Evolutionary conservation across 2,329 filamentous ascomycete species (phyloP).

Genomic region (Cryoendolithus antarcticus): DNA sequence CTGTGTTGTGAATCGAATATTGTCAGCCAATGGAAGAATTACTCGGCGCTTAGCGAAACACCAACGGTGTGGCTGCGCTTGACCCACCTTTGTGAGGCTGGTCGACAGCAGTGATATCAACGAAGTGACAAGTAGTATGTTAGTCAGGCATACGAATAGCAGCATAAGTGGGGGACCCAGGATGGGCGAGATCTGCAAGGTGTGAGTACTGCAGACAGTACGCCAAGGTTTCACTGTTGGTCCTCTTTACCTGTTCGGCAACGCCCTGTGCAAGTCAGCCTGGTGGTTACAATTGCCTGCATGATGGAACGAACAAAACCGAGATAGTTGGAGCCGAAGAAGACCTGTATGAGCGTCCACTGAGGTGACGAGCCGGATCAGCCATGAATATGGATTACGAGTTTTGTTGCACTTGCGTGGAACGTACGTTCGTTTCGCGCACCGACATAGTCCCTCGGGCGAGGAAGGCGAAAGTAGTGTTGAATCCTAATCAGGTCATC

Average conservation of each 20-base stretch:
- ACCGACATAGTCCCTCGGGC: slow-evolving; percentile 18
- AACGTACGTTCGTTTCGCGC: no score
- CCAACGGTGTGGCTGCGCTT: slow-evolving; percentile 11
- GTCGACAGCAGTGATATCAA: slow-evolving; percentile 69
- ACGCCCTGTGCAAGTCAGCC: slow-evolving; percentile 26
- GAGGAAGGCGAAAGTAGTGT: slow-evolving; percentile 73
- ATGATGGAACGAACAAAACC: slow-evolving; percentile 48
- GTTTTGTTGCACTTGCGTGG: no score
- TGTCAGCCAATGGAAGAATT: slow-evolving; percentile 20
- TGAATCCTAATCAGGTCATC: slow-evolving; percentile 45
- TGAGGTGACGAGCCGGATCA: slow-evolving; percentile 14
- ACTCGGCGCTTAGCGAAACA: slow-evolving; percentile 14
- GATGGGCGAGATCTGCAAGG: slow-evolving; percentile 30
- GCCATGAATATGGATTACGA: no score
- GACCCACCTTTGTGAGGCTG: slow-evolving; percentile 49
- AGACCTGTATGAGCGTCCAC: slow-evolving; percentile 67
- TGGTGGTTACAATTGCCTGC: neutral
- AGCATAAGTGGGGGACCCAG: slow-evolving; percentile 46
- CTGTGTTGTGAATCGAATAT: slow-evolving; percentile 23
- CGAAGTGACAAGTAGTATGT: slow-evolving; percentile 66
- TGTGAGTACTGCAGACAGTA: slow-evolving; percentile 4
- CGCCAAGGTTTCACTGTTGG: no score
- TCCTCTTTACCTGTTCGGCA: slow-evolving; percentile 29
- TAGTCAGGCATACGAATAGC: slow-evolving; percentile 64
- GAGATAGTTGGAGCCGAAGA: slow-evolving; percentile 63